These are phyloP conservation scores for Cudoniella acicularis DNA, from an alignment of 495 filamentous ascomycete species.

Conservation along the genomic window DNA sequence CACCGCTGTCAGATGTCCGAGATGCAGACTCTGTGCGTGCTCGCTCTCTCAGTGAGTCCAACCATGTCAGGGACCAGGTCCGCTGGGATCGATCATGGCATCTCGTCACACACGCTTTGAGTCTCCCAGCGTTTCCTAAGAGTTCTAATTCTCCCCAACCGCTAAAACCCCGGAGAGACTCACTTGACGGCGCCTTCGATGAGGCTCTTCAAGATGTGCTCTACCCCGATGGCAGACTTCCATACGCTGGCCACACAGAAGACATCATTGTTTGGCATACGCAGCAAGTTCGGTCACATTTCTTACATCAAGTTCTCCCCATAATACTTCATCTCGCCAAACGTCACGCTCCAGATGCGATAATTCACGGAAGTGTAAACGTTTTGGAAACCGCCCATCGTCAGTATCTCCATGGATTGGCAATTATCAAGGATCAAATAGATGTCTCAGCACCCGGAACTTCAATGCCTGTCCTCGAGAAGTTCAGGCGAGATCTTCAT, in stretches of 20 bases:
- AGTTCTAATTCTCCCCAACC: constrained; percentile 36
- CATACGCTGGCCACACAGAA: constrained; percentile 41
- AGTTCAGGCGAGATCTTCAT: constrained; percentile 58
- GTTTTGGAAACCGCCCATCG: constrained; percentile 46
- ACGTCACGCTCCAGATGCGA: neutral
- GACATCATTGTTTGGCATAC: constrained; percentile 50
- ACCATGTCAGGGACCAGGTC: constrained; percentile 45
- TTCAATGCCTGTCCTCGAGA: constrained; percentile 38
- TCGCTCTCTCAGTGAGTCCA: neutral
- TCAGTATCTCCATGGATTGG: constrained; percentile 46
- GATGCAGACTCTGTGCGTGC: neutral
- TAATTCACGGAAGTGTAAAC: constrained; percentile 40
- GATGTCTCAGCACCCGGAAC: constrained; percentile 19
- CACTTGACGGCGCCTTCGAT: constrained; percentile 24
- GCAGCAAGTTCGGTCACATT: constrained; percentile 47
- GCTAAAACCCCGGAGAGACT: constrained; percentile 18
- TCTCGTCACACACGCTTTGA: constrained; percentile 58
- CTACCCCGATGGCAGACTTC: constrained; percentile 34
- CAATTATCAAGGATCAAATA: constrained; percentile 39
- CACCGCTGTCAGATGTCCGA: neutral
- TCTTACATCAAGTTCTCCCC: constrained; percentile 47
- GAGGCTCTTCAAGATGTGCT: constrained; percentile 41
- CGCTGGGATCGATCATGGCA: constrained; percentile 68
- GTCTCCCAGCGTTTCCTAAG: constrained; percentile 37
- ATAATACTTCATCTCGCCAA: constrained; percentile 36